Percentiles rank a stretch among this genome's conserved stretches.
phyloP scores from a whole-genome alignment of 345 rosid genomes.

The Eucalyptus tenuipes region DNA sequence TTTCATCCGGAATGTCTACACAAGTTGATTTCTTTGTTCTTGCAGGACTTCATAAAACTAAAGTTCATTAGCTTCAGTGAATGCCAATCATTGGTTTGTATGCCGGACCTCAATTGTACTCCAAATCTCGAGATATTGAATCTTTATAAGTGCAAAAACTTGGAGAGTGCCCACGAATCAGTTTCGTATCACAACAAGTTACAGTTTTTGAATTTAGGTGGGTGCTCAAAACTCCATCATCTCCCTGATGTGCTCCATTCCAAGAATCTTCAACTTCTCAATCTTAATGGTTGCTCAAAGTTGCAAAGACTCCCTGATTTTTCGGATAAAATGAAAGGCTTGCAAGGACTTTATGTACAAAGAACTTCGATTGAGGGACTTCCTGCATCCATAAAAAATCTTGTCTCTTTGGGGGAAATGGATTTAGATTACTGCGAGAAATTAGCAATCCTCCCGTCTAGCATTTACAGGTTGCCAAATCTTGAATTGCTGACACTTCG shows the following conservation, averaged over 20 bases:
- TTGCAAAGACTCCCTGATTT: not conserved
- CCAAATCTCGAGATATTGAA: not conserved
- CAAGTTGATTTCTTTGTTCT: not conserved
- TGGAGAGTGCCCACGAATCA: not conserved
- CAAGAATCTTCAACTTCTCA: not conserved
- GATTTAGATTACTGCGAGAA: accelerated
- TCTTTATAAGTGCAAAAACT: not conserved
- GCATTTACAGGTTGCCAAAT: too few species aligned
- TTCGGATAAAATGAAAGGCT: not conserved
- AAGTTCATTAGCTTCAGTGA: not conserved
- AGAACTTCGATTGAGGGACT: accelerated
- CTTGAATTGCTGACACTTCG: accelerated
- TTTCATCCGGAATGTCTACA: not conserved
- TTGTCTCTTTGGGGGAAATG: not conserved
- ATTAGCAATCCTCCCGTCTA: too few species aligned
- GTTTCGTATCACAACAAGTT: too few species aligned
- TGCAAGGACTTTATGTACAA: accelerated
- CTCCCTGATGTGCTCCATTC: accelerated
- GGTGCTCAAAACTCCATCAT: not conserved
- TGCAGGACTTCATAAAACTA: not conserved
- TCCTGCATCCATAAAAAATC: not conserved
- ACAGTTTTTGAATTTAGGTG: not conserved
- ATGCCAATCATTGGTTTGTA: not conserved
- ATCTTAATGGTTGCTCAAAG: not conserved
- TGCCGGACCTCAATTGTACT: accelerated